phyloP scores from a whole-genome alignment of 306 rosid genomes.

The Trifolium subterraneum region DNA sequence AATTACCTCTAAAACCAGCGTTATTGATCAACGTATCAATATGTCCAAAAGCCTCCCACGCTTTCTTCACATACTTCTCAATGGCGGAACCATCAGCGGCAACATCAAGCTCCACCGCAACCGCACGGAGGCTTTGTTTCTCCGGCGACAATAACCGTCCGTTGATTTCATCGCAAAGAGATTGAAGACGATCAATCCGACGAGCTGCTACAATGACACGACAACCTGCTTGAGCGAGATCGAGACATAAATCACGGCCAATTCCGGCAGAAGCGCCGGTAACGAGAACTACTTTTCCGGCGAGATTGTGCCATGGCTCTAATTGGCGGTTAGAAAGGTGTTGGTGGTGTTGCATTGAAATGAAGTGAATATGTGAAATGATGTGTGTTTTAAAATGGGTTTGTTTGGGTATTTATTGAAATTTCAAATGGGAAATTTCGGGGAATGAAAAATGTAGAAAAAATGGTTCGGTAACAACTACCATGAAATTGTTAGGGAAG shows the following conservation, averaged over 20 bases:
- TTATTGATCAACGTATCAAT: constrained; percentile 11
- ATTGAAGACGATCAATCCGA: background rate
- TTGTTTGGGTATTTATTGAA: background rate
- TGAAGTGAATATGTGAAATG: background rate
- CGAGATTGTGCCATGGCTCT: constrained; percentile 1
- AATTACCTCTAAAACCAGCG: constrained; percentile 3
- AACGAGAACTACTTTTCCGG: background rate
- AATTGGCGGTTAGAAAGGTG: background rate
- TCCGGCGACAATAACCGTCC: background rate
- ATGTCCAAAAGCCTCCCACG: constrained; percentile 9
- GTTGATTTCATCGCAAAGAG: background rate
- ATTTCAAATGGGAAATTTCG: background rate
- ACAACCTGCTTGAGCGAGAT: constrained; percentile 1
- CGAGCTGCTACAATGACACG: background rate
- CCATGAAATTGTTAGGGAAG: background rate
- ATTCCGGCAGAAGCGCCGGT: constrained; percentile 10
- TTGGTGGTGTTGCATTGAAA: background rate
- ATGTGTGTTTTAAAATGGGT: background rate
- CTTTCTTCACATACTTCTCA: constrained; percentile 8
- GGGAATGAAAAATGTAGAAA: background rate
- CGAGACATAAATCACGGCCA: background rate
- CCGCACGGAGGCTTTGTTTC: background rate
- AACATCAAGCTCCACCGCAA: background rate
- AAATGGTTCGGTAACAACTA: background rate
- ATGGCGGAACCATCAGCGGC: background rate